Evolutionary conservation across 208 protist species (phyloP), one percentile per base, ranked within the genome.

Genomic region (Strigomonas galati): DNA sequence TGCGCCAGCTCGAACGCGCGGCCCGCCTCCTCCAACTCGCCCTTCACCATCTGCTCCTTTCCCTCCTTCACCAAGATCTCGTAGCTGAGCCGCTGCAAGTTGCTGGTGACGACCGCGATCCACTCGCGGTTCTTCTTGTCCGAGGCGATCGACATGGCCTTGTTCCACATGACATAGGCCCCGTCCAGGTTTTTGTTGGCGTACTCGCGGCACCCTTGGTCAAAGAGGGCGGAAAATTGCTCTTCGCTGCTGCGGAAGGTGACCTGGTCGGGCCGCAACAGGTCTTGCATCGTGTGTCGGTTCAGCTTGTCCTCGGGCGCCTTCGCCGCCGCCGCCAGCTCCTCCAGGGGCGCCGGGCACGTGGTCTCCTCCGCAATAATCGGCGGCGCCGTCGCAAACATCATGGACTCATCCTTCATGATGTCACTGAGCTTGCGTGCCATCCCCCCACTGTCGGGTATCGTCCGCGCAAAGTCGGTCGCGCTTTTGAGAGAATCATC

Each of bases 61-160:
- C 89, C 92, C 40, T 97, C 87, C 62, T 85, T 78, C 30, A 93
- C 87, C 5, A 95, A 68, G 28, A 97, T 67, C 74, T 97, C 89
- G 68, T 95, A 97, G 66, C 85, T 92, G 19, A 97, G 82, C 5
- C 86, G 85, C 79, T 97, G 90, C 65, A 97, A 64, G 75, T 97
- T 97, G 67, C 70, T 90, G 12, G 82, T 81, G 3, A 97, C 68
- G 23, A 95, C 87, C 31, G 92, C 80, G 71, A 95, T 91, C 89
- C 90, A 97, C 69, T 97, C 88, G 15, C 92, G 78, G 67, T 97
- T 91, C 43, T 92, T 89, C 61, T 87, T 83, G 6, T 52, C 46
- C 53, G 85, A 78, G 15, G 92, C 92, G 59, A 97, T 79, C 24
- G 60, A 52, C 72, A 97, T 81, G 35, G 89, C 92, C 72, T 94